These are phyloP conservation scores for Bothriochloa decipiens DNA, from an alignment of 176 grass and related monocot species.

Conservation along the genomic window DNA sequence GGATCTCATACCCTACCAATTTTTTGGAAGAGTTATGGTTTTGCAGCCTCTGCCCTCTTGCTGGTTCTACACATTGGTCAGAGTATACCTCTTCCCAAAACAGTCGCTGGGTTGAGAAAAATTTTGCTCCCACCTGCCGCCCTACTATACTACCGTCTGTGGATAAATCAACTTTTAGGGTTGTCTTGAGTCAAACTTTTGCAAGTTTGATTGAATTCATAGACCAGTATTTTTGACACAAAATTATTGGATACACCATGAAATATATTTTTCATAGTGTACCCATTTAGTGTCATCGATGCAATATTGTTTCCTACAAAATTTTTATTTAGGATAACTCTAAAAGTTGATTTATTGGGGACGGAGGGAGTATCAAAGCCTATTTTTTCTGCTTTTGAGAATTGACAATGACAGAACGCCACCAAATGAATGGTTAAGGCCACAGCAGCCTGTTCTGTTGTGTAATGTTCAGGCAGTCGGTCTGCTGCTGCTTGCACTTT, in stretches of 20 bases:
- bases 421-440: background rate
- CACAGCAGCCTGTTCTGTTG: background rate
- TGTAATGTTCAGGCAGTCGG: background rate
- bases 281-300: background rate
- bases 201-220: background rate
- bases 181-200: background rate
- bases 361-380: background rate
- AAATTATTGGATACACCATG: background rate
- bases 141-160: background rate
- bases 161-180: background rate
- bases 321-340: background rate
- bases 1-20: conserved; percentile 9
- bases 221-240: background rate
- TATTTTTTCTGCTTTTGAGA: background rate
- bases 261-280: background rate
- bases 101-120: background rate
- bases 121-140: background rate
- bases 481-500: background rate
- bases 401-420: background rate
- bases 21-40: background rate
- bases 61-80: conserved; percentile 19
- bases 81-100: background rate
- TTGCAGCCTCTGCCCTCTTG: background rate
- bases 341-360: background rate
- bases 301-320: background rate